Base-by-base conservation (phyloP, 2,329 filamentous ascomycete species). In the Juglanconis sp. region DNA sequence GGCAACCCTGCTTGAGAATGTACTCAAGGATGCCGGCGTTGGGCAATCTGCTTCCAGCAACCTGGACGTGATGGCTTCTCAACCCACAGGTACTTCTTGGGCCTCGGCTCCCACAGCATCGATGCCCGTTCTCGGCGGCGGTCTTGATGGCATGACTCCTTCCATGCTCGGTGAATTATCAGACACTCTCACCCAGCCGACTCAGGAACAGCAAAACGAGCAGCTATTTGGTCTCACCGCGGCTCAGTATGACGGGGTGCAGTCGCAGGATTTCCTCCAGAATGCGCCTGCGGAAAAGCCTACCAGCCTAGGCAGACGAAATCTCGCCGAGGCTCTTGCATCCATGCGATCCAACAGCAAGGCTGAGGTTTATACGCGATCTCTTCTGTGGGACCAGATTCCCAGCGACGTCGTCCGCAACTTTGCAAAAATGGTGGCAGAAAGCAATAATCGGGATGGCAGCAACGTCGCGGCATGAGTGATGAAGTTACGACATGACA, bases 341-440 rank as follows among this genome's bases (percentile, higher is more conserved):
- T 87, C 85, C 50, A 91, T 96, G 86, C 87, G 91, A 67, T 85
- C 82, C 68, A 81, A 81, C 69, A 84, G 81, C 70, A 91, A 91
- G 75, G 90, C 93, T 60, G 92, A 97, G 69, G 91, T 97, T 47
- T 96, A 96, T 77, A 96, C 93, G 38, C 86, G 94, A 60, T 96
- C 92, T 64, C 82, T 98, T 63, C 86, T 98, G 60, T 96, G 92
- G 91, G 92, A 97, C 70, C 91, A 93, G 75, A 93, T 98, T 68
- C 93, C 95, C 13, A 84, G 87, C 68, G 92, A 98, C 65, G 92
- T 98, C 53, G 92, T 99, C 57, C 87, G 88, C 68, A 92, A 94
- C 73, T 98, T 98, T 79, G 91, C 90, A 69, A 90, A 91, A 75
- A 92, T 96, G 84, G 90, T 96, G 68, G 86, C 89, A 65, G 90